phyloP scores from a whole-genome alignment of 495 filamentous ascomycete genomes.

The Penicillium atrosanguineum region DNA sequence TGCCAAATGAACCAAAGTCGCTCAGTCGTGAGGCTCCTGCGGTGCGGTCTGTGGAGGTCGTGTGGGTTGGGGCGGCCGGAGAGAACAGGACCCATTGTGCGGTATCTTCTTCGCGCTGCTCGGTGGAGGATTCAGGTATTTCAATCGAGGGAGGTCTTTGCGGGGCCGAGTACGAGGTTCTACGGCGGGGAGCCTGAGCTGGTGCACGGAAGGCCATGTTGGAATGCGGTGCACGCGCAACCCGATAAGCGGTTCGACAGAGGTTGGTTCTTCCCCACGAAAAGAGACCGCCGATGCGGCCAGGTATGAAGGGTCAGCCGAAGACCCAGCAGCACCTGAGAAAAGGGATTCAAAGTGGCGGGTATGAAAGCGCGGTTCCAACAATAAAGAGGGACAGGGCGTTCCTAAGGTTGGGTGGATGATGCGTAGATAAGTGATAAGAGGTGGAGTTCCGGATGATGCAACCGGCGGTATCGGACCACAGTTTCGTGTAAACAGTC shows the following conservation, averaged over 20 bases:
- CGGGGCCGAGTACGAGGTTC: conserved; percentile 50
- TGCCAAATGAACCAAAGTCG: conserved; percentile 81
- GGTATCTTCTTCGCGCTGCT: conserved; percentile 58
- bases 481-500: not conserved
- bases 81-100: conserved; percentile 98
- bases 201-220: conserved; percentile 85
- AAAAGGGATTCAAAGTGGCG: not conserved
- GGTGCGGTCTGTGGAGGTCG: conserved; percentile 70
- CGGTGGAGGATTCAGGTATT: conserved; percentile 32
- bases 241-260: conserved; percentile 11
- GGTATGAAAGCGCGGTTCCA: not conserved
- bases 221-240: conserved; percentile 1
- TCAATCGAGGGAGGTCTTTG: conserved; percentile 40
- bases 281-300: conserved; percentile 15
- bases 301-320: conserved; percentile 1
- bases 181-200: conserved; percentile 60
- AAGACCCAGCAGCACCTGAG: not conserved
- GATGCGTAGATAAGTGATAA: conserved; percentile 27
- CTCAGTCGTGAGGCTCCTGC: conserved; percentile 72
- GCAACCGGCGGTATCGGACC: conserved; percentile 22
- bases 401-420: conserved; percentile 6
- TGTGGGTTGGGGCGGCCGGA: conserved; percentile 66
- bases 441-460: conserved; percentile 17
- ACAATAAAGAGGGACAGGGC: not conserved
- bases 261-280: conserved; percentile 27